Conservation (phyloP, 495 filamentous ascomycete genomes). For the Margaritispora aquatica region DNA sequence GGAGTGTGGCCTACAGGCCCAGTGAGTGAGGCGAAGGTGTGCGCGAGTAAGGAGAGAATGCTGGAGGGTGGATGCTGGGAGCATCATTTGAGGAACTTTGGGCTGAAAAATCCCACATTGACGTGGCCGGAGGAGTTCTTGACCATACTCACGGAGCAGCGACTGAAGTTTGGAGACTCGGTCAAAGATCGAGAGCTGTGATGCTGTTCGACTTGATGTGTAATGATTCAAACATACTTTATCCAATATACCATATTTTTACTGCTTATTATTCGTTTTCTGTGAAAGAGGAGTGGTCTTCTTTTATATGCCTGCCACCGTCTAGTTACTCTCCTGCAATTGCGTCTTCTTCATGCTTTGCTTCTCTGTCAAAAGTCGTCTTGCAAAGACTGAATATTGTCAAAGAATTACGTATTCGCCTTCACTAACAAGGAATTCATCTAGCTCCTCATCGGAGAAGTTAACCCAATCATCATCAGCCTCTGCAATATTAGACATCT, state of each 20-base stretch:
- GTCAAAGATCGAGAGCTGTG: conserved; percentile 15
- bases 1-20: conserved; percentile 39
- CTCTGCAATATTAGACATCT: no score
- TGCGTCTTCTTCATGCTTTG: no score
- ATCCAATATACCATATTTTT: no score
- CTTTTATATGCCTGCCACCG: no score
- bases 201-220: background rate
- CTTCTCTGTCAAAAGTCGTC: background rate
- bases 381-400: background rate
- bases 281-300: no score
- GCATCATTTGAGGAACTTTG: conserved; percentile 17
- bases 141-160: conserved; percentile 6
- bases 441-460: background rate
- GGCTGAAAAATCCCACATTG: background rate
- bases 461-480: background rate
- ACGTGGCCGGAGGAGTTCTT: conserved; percentile 21
- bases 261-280: no score
- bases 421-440: background rate
- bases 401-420: background rate
- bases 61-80: conserved; percentile 25
- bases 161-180: conserved; percentile 1
- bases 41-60: conserved; percentile 16
- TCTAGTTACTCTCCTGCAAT: no score
- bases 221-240: background rate
- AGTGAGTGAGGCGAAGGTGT: conserved; percentile 7